phyloP scores from a whole-genome alignment of 2,329 filamentous ascomycete species.

The Fusarium floridanum region DNA sequence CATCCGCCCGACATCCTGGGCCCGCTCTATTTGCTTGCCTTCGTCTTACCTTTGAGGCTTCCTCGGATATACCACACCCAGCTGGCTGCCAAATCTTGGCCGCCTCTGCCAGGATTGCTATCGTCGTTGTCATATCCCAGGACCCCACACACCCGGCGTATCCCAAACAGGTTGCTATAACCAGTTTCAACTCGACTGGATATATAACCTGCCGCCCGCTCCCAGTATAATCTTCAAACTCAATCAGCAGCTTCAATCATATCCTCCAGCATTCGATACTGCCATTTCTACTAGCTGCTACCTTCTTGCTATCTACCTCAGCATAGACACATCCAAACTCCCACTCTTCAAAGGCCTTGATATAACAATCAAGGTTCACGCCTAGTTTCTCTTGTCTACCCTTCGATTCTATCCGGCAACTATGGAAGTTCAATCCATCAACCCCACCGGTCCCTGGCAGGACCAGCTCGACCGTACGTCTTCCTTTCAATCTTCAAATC shows the following conservation, averaged over 20 bases:
- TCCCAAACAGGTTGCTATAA: conserved; percentile 25
- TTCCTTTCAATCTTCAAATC: neutral
- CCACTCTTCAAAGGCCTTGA: neutral
- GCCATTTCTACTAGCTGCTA: neutral
- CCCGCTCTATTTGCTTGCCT: conserved; percentile 32
- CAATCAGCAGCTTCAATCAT: conserved; percentile 15
- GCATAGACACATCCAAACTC: neutral
- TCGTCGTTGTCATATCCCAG: conserved; percentile 23
- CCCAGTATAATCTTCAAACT: conserved; percentile 10
- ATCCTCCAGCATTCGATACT: neutral
- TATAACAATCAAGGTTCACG: neutral
- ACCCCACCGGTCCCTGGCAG: conserved; percentile 61
- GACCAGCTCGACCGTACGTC: conserved; percentile 67
- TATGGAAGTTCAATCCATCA: conserved; percentile 43
- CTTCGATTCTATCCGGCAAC: neutral
- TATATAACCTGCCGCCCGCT: conserved; percentile 39
- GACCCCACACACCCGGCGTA: conserved; percentile 32
- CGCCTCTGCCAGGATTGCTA: conserved; percentile 20
- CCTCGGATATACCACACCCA: conserved; percentile 35
- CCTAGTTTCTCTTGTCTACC: neutral
- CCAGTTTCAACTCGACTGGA: conserved; percentile 15
- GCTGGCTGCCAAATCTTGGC: conserved; percentile 26
- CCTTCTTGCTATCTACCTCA: neutral
- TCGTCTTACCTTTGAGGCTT: conserved; percentile 41
- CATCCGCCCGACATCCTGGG: conserved; percentile 37